These are phyloP conservation scores for Picochlorum sp. DNA, from an alignment of 139 green algal species.

Conservation along the genomic window DNA sequence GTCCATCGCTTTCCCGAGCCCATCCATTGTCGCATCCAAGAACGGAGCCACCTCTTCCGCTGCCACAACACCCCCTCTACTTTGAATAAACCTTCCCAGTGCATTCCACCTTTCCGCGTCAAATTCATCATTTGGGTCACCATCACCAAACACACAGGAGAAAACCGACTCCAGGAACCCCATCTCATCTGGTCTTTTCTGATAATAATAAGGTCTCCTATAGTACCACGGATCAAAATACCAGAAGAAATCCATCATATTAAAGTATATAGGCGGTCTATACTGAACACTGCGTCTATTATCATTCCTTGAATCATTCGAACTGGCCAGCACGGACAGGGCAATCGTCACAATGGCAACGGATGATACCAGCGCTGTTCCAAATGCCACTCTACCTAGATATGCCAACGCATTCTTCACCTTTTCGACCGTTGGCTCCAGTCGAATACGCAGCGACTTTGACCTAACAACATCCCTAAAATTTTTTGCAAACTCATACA, in stretches of 20 bases:
- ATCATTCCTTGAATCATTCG: not conserved
- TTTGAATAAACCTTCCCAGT: conserved; percentile 52
- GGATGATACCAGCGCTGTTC: conserved; percentile 72
- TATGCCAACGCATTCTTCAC: conserved; percentile 31
- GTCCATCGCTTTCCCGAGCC: not conserved
- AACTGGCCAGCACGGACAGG: conserved; percentile 42
- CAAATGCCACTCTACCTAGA: conserved; percentile 71
- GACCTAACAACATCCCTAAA: conserved; percentile 49
- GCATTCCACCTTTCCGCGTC: conserved; percentile 70
- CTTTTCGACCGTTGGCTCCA: conserved; percentile 45
- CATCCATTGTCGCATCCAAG: conserved; percentile 49
- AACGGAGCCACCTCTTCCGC: conserved; percentile 92
- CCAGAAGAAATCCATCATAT: conserved; percentile 22
- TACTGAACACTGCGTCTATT: not conserved
- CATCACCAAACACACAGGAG: conserved; percentile 95
- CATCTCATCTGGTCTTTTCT: conserved; percentile 24
- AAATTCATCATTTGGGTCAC: conserved; percentile 78
- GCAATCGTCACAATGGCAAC: conserved; percentile 33
- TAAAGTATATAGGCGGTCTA: conserved; percentile 18
- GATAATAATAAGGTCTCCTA: conserved; percentile 1
- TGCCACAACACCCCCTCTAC: conserved; percentile 73
- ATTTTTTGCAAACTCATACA: conserved; percentile 68
- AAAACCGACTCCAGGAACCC: conserved; percentile 86
- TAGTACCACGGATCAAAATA: conserved; percentile 54
- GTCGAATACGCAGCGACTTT: conserved; percentile 51